These are phyloP conservation scores for Nelumbo lutea DNA, from an alignment of 164 flowering plant genomes.

Conservation along the genomic window DNA sequence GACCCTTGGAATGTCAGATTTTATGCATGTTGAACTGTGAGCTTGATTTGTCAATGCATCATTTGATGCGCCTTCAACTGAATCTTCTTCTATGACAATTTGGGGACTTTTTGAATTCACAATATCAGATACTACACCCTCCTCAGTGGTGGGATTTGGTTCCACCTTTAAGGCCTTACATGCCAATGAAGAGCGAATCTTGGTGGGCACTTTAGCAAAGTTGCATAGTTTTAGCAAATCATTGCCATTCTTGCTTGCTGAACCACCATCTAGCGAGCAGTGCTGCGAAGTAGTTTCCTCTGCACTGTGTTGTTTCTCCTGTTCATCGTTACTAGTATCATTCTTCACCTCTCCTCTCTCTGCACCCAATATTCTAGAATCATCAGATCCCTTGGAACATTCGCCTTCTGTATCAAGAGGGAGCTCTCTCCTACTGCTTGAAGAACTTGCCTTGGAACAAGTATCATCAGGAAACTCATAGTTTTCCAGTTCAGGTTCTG, in stretches of 20 bases:
- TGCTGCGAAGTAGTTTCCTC: slow-evolving; percentile 20
- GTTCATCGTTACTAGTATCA: slow-evolving; percentile 18
- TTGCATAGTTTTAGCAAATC: slow-evolving; percentile 44
- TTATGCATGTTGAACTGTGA: slow-evolving; percentile 13
- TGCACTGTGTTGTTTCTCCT: slow-evolving; percentile 21
- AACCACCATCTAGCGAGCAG: slow-evolving; percentile 22
- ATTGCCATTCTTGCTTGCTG: slow-evolving; percentile 18
- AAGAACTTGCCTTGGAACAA: slow-evolving; percentile 26
- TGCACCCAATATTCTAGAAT: slow-evolving; percentile 11
- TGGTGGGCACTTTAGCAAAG: slow-evolving; percentile 60
- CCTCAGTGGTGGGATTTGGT: slow-evolving; percentile 20
- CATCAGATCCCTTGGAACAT: slow-evolving; percentile 31
- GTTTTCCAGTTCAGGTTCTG: slow-evolving; percentile 32
- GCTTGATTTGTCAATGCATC: slow-evolving; percentile 21
- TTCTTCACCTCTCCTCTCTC: slow-evolving; percentile 30
- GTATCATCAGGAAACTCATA: slow-evolving; percentile 20
- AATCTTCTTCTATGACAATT: slow-evolving; percentile 19
- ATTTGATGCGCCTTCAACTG: slow-evolving; percentile 22
- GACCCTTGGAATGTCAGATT: slow-evolving; percentile 21
- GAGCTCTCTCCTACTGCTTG: slow-evolving; percentile 25
- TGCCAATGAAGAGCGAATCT: slow-evolving; percentile 51
- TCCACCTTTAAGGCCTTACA: slow-evolving; percentile 30
- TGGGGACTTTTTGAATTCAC: slow-evolving; percentile 16
- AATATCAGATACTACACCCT: slow-evolving; percentile 18
- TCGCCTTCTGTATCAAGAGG: slow-evolving; percentile 25